Conservation (phyloP, 352 stramenopile genomes). For the Phytophthora capsici region DNA sequence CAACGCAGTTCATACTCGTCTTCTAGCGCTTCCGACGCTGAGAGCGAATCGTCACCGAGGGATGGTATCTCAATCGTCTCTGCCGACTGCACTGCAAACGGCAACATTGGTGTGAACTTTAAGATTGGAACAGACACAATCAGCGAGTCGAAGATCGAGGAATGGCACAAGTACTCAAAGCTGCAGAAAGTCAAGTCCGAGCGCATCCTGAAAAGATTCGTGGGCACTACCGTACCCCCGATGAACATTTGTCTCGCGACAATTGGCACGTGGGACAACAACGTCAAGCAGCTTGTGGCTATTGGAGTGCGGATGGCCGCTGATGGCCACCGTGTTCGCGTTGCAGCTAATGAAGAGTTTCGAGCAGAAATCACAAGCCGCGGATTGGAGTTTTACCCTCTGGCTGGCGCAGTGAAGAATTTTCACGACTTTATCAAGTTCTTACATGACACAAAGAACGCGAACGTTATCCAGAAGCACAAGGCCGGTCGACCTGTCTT, state of each 20-base stretch:
- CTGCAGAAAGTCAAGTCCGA: conserved; percentile 35
- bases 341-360: conserved; percentile 79
- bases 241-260: conserved; percentile 59
- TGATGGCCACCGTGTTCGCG: conserved; percentile 82
- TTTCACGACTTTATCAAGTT: conserved; percentile 48
- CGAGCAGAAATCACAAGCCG: conserved; percentile 51
- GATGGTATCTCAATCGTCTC: conserved; percentile 26
- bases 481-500: conserved; percentile 28
- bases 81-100: conserved; percentile 29
- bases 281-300: conserved; percentile 59
- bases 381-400: conserved; percentile 60
- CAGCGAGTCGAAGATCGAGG: conserved; percentile 21
- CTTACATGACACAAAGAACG: conserved; percentile 38
- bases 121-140: conserved; percentile 29
- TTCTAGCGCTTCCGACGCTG: conserved; percentile 8
- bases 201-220: conserved; percentile 26
- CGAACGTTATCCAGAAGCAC: conserved; percentile 34
- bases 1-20: conserved; percentile 24
- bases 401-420: conserved; percentile 38
- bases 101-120: conserved; percentile 41
- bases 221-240: conserved; percentile 20
- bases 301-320: conserved; percentile 65
- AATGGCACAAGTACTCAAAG: conserved; percentile 35
- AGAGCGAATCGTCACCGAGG: conserved; percentile 24
- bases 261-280: conserved; percentile 59